Evolutionary conservation across 345 rosid genomes (phyloP), one percentile per base, ranked within the genome.

Genomic region (Zanthoxylum bungeanum): DNA sequence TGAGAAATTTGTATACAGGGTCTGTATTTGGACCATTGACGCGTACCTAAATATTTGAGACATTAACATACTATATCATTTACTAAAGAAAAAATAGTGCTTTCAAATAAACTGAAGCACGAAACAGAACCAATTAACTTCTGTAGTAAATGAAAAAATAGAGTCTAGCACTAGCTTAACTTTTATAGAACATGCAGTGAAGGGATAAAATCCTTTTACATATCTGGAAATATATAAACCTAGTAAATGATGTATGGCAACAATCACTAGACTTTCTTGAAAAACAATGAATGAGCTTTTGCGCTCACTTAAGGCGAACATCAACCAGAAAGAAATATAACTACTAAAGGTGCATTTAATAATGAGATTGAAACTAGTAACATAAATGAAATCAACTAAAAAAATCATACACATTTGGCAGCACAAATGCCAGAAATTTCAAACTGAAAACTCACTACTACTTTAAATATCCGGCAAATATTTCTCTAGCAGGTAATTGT

Each of bases 1-100:
- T 94, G 61, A 94, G 96, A 74, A 91, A 94, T 68, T 82, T 86
- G 83, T 83, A 94, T 47, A 90, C 34, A 12, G 97, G 98, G 68
- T 86, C 89, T 24, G 98, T 16, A 40, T 75, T 79, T 40, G 82
- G 78, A 64, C 97, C 98, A 76, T 94, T 94, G 12, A 89, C 93
- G 5, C 89, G 88, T 52, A 89, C 87, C 98, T 93, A 78, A 57
- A 60, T 30, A 19, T 28, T 55, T 12, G 22, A 66, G 47, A 42
- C 21, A 40, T 50, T 28, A 37, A 52, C 44, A 58, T 22, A 19
- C 55, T 24, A 33, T n/a, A 44, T 37, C 27, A 68, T 16, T 3
- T 58, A 65, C 21, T 5, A 59, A 22, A 14, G 24, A 67, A 34
- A 5, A 24, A 1, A 33, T n/a, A n/a, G 16, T 30, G 31, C 19